phyloP scores from a whole-genome alignment of 2,329 filamentous ascomycete species.

The Hymenoscyphus occultus region DNA sequence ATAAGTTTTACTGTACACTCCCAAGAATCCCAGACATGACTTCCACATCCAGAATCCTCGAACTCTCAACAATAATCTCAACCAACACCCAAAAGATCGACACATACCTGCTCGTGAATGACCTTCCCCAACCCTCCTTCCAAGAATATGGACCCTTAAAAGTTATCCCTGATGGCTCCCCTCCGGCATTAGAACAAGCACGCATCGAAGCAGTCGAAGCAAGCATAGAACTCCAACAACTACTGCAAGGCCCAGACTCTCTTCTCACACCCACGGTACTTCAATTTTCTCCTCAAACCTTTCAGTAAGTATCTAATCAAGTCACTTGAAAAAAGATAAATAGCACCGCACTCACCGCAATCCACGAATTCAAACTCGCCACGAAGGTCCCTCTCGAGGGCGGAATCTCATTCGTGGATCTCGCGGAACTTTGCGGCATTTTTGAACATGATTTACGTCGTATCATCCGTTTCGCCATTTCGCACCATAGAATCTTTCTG shows the following conservation, averaged over 20 bases:
- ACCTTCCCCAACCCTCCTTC: slow-evolving; percentile 17
- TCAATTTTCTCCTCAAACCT: background rate
- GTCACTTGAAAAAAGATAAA: slow-evolving; percentile 17
- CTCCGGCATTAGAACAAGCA: slow-evolving; percentile 15
- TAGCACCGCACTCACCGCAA: slow-evolving; percentile 24
- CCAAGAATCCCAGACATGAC: background rate
- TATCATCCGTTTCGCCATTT: slow-evolving; percentile 24
- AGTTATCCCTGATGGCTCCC: slow-evolving; percentile 2
- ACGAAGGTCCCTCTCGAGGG: slow-evolving; percentile 19
- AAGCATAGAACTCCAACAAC: slow-evolving; percentile 22
- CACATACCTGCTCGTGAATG: slow-evolving; percentile 8
- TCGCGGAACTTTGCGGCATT: slow-evolving; percentile 20
- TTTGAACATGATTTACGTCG: slow-evolving; percentile 17
- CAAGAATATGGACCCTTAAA: slow-evolving; percentile 13
- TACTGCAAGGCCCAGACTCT: slow-evolving; percentile 16
- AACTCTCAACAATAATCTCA: slow-evolving; percentile 16
- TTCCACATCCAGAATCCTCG: slow-evolving; percentile 14
- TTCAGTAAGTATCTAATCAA: background rate
- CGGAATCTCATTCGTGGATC: slow-evolving; percentile 23
- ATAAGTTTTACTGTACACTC: background rate
- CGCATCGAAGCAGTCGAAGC: slow-evolving; percentile 19
- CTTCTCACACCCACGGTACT: slow-evolving; percentile 9
- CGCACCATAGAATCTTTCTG: slow-evolving; percentile 21
- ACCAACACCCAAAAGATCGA: slow-evolving; percentile 14
- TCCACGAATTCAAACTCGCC: slow-evolving; percentile 25